A percentile compares a stretch with the other conserved stretches of the same genome.
These are phyloP conservation scores for Malus orientalis DNA, from an alignment of 306 rosid species.

Conservation along the genomic window DNA sequence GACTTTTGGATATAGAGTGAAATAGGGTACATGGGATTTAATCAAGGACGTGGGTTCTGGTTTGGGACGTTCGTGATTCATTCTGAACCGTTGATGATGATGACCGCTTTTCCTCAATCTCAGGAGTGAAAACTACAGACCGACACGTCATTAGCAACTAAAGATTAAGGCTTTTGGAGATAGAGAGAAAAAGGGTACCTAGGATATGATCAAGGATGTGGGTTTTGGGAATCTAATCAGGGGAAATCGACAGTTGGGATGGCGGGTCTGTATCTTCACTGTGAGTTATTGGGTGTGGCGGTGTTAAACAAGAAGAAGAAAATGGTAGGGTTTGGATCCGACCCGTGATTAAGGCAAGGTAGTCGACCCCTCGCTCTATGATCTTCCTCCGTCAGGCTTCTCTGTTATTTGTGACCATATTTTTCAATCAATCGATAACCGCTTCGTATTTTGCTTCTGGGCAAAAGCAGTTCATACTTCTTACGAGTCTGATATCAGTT, in stretches of 20 bases:
- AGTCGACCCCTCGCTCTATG: conserved; percentile 66
- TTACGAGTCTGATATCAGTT: neutral
- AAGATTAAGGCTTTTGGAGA: neutral
- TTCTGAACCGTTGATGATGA: conserved; percentile 4
- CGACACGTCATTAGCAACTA: neutral
- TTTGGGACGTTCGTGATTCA: conserved; percentile 6
- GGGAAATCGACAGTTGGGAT: conserved; percentile 22
- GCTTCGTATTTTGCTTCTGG: neutral
- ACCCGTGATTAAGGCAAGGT: conserved; percentile 69
- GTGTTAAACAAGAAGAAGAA: neutral
- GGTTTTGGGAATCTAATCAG: conserved; percentile 12
- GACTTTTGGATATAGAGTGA: neutral
- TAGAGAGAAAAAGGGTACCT: conserved; percentile 25
- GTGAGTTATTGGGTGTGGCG: conserved; percentile 5
- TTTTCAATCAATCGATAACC: neutral
- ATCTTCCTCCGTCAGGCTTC: conserved; percentile 65
- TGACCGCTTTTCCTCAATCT: neutral
- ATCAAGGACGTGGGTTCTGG: neutral
- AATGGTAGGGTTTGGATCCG: conserved; percentile 35
- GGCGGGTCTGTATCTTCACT: conserved; percentile 1
- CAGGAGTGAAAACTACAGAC: conserved; percentile 22
- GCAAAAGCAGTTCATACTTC: no score
- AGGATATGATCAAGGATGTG: conserved; percentile 9
- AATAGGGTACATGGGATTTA: conserved; percentile 30
- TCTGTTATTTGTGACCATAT: conserved; percentile 51